Percentiles rank a stretch among this genome's conserved stretches.
Conservation (phyloP, 805 yeast species). For the Candida xiaguanensis region DNA sequence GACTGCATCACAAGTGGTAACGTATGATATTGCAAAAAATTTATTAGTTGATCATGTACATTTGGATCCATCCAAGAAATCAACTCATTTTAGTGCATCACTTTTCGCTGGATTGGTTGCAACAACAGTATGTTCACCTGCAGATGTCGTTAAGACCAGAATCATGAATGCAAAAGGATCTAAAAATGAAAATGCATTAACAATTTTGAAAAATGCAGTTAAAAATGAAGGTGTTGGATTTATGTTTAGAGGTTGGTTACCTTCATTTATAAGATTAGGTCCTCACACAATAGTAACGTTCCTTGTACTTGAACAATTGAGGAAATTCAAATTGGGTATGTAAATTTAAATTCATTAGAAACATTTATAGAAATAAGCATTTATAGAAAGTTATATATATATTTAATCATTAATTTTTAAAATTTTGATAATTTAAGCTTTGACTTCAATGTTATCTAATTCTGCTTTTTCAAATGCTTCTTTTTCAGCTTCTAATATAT, state of each 20-base stretch:
- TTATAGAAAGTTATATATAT: neutral
- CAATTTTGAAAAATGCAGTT: conserved; percentile 53
- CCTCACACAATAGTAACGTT: conserved; percentile 75
- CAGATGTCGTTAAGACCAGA: conserved; percentile 85
- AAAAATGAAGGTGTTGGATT: conserved; percentile 70
- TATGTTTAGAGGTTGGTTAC: conserved; percentile 89
- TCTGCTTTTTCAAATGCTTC: conserved; percentile 84
- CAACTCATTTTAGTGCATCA: conserved; percentile 78
- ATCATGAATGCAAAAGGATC: conserved; percentile 66
- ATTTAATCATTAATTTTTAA: too few relatives aligned
- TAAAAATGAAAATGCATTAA: conserved; percentile 41
- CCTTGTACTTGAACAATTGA: conserved; percentile 62
- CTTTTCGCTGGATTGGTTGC: conserved; percentile 83
- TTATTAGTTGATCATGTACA: conserved; percentile 47
- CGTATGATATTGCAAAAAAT: conserved; percentile 73
- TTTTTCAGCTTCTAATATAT: conserved; percentile 90
- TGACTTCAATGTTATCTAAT: conserved; percentile 69
- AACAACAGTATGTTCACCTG: conserved; percentile 89
- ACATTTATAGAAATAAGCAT: conserved; percentile 1
- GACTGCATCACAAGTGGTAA: conserved; percentile 90
- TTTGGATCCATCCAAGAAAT: conserved; percentile 55
- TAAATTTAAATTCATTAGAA: conserved; percentile 10
- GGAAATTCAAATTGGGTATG: conserved; percentile 52
- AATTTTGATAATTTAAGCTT: too few relatives aligned
- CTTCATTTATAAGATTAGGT: conserved; percentile 80